Evolutionary conservation across 441 rosid genomes (phyloP), one percentile per base, ranked within the genome.

Genomic region (Arabidopsis hybrid): DNA sequence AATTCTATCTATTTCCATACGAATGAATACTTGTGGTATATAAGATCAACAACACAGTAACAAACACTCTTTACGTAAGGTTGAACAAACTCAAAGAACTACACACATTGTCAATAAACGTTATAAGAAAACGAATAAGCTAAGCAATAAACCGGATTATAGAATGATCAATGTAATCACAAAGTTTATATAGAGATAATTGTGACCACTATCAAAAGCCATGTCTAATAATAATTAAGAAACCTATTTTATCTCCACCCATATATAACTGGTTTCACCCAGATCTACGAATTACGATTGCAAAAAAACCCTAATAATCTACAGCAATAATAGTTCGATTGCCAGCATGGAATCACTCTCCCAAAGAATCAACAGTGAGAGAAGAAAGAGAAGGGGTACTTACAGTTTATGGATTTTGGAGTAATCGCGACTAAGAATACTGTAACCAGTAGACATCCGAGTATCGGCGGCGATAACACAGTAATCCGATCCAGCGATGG

Each of bases 401-500:
- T 75, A 96, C 98, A 93, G 80, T 81, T 88, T 80, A 80, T 82
- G 86, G 74, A 91, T 87, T 85, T 96, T 90, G 71, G 98, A 96
- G 92, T 91, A 93, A 38, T 96, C 98, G 40, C 99, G 97, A 40
- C 88, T 81, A 65, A 96, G 96, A 70, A 93, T 90, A 77, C 78
- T 91, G 86, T 93, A 95, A 42, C 99, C 98, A 1, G 93, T 85
- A 42, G 97, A 93, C 97, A 93, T 86, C 7, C 97, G 88, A 51
- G 98, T 91, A 79, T 93, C 99, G 5, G 98, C 96, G 0, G 99
- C 97, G 58, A 96, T 80, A 5, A 96, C 99, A 50, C 99, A 96
- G 75, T 96, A 96, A 81, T 93, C 91, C 34, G 93, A 88, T 60
- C 99, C 99, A 9, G 98, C 99, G 61, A 96, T 85, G 51, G 97